Evolutionary conservation across 2,329 filamentous ascomycete species (phyloP), one percentile per base, ranked within the genome.

Genomic region (Setomelanomma holmii): DNA sequence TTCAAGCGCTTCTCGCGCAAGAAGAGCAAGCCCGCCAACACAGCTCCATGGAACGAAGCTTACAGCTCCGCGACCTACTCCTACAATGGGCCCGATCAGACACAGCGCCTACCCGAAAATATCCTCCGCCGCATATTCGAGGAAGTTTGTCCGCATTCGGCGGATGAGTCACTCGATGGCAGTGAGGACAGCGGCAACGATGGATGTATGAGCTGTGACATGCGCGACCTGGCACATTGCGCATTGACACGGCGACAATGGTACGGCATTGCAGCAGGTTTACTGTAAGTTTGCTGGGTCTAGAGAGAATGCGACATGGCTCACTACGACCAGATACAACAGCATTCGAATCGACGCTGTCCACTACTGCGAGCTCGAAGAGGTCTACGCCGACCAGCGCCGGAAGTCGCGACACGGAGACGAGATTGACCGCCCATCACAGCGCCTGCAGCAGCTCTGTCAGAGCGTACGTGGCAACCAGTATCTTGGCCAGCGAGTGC

Each of bases 321-420:
- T 58, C 48, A 63, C 53, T 49, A 30, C 30, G 42, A 16, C 48
- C 55, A 96, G 91, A 61, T 96, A 96, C 74, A 87, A 88, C 67
- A 93, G 91, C 79, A 87, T 98, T 61, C 90, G 93, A 53, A 95
- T 98, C 72, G 93, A 98, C 72, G 85, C 90, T 16, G 93, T 97
- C 24, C 93, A 98, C 76, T 97, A 96, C 78, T 98, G 93, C 79
- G 86, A 89, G 59, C 88, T 90, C 65, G 93, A 98, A 75, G 88
- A 90, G 53, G 80, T 89, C 63, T 84, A 96, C 30, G 85, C 90
- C 46, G 90, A 93, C 64, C 87, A 85, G 73, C 89, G 93, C 57
- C 58, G 62, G 39, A 75, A 73, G 58, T 73, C 72, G 38, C 73
- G 88, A 69, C 91, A 93, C 73, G 89, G 87, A 56, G 86, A 92